phyloP scores from a whole-genome alignment of 2,329 filamentous ascomycete genomes.

The Cladophialophora psammophila region DNA sequence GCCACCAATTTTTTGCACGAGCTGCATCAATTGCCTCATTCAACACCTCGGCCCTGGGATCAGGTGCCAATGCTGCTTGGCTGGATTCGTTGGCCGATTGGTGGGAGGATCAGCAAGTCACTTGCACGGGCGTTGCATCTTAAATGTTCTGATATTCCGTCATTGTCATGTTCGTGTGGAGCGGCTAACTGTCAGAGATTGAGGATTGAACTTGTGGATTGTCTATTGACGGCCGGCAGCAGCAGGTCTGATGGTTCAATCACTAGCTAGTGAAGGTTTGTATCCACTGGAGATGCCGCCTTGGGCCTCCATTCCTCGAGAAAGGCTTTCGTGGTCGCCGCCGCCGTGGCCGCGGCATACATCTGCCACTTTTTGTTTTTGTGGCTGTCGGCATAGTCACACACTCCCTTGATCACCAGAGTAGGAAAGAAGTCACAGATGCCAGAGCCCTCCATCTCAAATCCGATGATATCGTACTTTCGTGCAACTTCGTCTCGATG shows the following conservation, averaged over 20 bases:
- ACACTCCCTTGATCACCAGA: conserved; percentile 36
- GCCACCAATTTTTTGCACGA: not conserved
- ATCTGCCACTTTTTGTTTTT: conserved; percentile 33
- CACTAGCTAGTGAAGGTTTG: no score
- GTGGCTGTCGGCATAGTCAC: conserved; percentile 35
- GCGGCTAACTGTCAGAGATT: no score
- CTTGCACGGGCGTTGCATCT: no score
- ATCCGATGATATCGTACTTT: conserved; percentile 34
- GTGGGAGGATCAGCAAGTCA: no score
- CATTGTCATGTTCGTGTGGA: no score
- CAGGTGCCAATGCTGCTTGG: no score
- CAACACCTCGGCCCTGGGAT: not conserved
- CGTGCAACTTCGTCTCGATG: conserved; percentile 48
- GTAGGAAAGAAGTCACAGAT: conserved; percentile 34
- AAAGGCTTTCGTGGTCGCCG: conserved; percentile 22
- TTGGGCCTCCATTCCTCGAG: conserved; percentile 8
- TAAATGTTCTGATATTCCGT: no score
- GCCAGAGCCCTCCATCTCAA: conserved; percentile 39
- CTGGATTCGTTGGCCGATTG: no score
- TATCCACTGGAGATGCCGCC: no score
- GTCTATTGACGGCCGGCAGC: no score
- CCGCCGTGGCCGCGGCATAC: conserved; percentile 31
- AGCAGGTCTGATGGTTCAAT: no score
- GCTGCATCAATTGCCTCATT: not conserved
- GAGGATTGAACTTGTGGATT: no score